Conservation (phyloP, 1,139 yeast species). For the Blastobotrys aristatus region DNA sequence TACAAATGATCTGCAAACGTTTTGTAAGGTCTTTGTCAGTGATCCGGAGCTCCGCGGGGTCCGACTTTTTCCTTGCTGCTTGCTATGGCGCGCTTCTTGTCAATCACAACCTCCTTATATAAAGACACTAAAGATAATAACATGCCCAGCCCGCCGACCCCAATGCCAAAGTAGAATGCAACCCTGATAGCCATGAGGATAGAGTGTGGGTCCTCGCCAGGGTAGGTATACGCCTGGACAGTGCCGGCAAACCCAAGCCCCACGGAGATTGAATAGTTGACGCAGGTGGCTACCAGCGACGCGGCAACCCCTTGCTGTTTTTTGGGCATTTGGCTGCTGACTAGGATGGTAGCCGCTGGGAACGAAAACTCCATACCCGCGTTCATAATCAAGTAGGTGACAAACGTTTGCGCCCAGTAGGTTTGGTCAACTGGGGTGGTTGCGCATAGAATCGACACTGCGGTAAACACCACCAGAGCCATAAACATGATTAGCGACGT, state of each 20-base stretch:
- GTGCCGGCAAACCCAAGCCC: conserved; percentile 65
- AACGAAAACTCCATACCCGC: conserved; percentile 65
- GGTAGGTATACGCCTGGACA: conserved; percentile 42
- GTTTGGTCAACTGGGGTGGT: conserved; percentile 44
- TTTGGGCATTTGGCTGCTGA: conserved; percentile 48
- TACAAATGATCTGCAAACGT: too few relatives aligned
- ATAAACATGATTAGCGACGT: conserved; percentile 42
- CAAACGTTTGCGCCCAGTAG: conserved; percentile 53
- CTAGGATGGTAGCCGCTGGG: conserved; percentile 54
- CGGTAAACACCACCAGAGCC: conserved; percentile 44
- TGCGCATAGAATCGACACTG: conserved; percentile 42
- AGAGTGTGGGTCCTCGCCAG: conserved; percentile 34
- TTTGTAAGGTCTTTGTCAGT: too few relatives aligned
- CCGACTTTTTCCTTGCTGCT: neutral
- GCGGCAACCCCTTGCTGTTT: conserved; percentile 63
- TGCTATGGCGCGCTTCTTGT: neutral
- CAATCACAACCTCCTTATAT: conserved; percentile 5
- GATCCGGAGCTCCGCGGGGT: too few relatives aligned
- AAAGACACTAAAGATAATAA: conserved; percentile 2
- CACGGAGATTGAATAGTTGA: conserved; percentile 58
- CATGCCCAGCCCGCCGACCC: conserved; percentile 45
- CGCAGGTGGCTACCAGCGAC: conserved; percentile 54
- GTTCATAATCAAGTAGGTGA: conserved; percentile 44
- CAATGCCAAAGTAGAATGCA: conserved; percentile 49
- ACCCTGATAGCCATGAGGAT: conserved; percentile 40